Evolutionary conservation across 768 basidiomycete species (phyloP), one percentile per base, ranked within the genome.

Genomic region (Melanogaster broomeanus): DNA sequence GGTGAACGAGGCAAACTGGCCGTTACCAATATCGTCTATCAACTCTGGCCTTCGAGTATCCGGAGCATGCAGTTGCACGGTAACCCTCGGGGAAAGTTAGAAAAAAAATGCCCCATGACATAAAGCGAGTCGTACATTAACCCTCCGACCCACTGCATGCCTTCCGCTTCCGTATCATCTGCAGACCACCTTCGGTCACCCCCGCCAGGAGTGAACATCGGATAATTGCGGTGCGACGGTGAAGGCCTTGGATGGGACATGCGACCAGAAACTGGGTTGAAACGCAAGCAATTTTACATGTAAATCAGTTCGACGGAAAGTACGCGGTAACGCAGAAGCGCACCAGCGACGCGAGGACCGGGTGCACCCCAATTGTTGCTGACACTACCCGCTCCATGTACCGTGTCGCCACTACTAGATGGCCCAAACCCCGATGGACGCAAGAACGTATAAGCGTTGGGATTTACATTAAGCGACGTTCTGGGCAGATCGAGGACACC

Each of bases 81-180:
- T 78, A 30, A 89, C 68, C 82, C 88, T 89, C 19, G 45, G 12
- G 42, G 46, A 44, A 35, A 45, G 33, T 59, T n/a, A 53, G 52
- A 5, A 16, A 55, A 48, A 33, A 22, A 50, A 50, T 51, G 19
- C 19, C 19, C n/a, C 1, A 3, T 6, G 35, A 44, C 49, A 43
- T 7, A 4, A 10, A n/a, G 11, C n/a, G 31, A 28, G 35, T 51
- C 78, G 54, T 51, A 87, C 89, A 91, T 81, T 56, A 90, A 61
- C 19, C 80, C 74, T 25, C 89, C 89, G 10, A 88, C 81, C 89
- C 89, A 90, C 42, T 83, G 77, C 49, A 78, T 63, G n/a, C 82
- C 84, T 34, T 78, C 77, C 65, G 81, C 81, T 59, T 83, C 79
- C 12, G 77, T 67, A 48, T 74, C 77, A 19, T 76, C 78, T 11